A percentile compares a stretch with the other conserved stretches of the same genome.
phyloP scores from a whole-genome alignment of 345 rosid species.

The Geranium brycei region DNA sequence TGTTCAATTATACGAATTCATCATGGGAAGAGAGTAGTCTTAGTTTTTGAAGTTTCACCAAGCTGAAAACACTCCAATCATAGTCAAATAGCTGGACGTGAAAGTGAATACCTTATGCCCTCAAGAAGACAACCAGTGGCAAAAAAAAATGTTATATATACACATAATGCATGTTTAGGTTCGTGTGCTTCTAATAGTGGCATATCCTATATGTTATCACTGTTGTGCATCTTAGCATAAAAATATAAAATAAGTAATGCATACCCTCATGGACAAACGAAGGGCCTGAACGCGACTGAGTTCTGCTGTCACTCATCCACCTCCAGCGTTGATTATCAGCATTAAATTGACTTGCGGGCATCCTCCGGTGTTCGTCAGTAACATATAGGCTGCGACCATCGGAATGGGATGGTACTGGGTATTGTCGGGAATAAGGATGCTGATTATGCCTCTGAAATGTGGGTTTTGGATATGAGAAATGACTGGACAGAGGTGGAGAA shows the following conservation, averaged over 20 bases:
- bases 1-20: too few relatives aligned
- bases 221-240: too few relatives aligned
- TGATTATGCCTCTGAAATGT: conserved; percentile 46
- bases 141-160: too few relatives aligned
- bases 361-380: conserved; percentile 59
- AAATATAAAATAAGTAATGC: not conserved
- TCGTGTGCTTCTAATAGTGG: too few relatives aligned
- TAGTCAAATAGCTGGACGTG: too few relatives aligned
- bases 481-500: conserved; percentile 45
- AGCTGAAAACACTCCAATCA: too few relatives aligned
- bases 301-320: conserved; percentile 57
- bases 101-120: too few relatives aligned
- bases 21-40: too few relatives aligned
- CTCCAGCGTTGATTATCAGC: conserved; percentile 42
- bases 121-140: too few relatives aligned
- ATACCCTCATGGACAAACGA: conserved; percentile 32
- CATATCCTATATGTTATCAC: too few relatives aligned
- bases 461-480: conserved; percentile 47
- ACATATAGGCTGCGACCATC: conserved; percentile 46
- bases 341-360: conserved; percentile 39
- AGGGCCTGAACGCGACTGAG: conserved; percentile 40
- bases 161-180: too few relatives aligned
- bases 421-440: conserved; percentile 45
- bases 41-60: too few relatives aligned
- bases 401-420: conserved; percentile 37